phyloP scores from a whole-genome alignment of 1,284 basidiomycete genomes.

The Cryptococcus maquisensis region DNA sequence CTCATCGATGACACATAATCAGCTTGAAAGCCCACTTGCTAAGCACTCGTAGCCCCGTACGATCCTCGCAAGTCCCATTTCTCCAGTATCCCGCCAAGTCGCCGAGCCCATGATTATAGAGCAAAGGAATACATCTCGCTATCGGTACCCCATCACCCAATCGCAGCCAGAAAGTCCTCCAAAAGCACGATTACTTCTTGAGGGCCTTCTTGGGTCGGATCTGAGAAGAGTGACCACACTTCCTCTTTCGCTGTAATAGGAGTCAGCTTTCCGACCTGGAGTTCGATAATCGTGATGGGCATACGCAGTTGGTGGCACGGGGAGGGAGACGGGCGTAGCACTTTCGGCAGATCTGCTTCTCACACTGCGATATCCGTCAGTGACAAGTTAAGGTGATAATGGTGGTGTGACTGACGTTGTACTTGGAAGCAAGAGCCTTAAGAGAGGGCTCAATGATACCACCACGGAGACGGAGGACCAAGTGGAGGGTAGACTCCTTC shows the following conservation, averaged over 20 bases:
- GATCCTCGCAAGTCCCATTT: neutral
- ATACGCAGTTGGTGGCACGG: constrained; percentile 98
- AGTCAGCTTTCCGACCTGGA: constrained; percentile 2
- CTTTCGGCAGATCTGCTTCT: constrained; percentile 98
- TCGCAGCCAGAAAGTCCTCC: neutral
- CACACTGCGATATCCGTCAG: constrained; percentile 53
- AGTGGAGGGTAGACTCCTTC: constrained; percentile 97
- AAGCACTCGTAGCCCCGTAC: neutral
- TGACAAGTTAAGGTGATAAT: neutral
- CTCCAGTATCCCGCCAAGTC: neutral
- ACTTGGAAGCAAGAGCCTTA: constrained; percentile 92
- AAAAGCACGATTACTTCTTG: constrained; percentile 59
- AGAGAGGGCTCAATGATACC: constrained; percentile 99
- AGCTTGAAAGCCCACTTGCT: neutral
- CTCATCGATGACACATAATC: too few species aligned
- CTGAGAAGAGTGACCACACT: constrained; percentile 87
- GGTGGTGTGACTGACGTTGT: constrained; percentile 58
- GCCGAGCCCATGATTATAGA: neutral
- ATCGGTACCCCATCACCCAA: constrained; percentile 3
- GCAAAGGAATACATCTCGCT: constrained; percentile 16
- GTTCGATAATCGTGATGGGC: constrained; percentile 52
- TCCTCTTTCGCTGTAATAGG: constrained; percentile 45
- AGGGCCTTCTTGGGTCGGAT: constrained; percentile 88
- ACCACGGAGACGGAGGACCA: constrained; percentile 95
- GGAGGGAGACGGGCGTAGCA: constrained; percentile 99